phyloP scores from a whole-genome alignment of 2,329 filamentous ascomycete species.

The Venturia carpophila region DNA sequence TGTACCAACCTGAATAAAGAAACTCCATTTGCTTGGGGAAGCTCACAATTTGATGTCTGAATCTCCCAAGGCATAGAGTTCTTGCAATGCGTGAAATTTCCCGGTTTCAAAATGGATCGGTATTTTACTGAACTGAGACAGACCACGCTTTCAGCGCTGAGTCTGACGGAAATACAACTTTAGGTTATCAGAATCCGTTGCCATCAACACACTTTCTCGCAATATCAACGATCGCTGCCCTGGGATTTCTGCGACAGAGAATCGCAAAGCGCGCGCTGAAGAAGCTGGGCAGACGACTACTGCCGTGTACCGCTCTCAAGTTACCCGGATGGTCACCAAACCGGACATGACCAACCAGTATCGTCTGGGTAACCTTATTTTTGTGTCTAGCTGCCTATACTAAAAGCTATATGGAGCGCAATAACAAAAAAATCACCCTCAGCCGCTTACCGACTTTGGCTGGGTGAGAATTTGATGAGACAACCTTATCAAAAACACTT shows the following conservation, averaged over 20 bases:
- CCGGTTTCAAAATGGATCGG: neutral
- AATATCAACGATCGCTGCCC: neutral
- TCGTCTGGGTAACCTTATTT: neutral
- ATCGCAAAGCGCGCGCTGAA: neutral
- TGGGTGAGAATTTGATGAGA: neutral
- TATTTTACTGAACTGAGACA: neutral
- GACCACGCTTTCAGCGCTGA: neutral
- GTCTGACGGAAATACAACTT: neutral
- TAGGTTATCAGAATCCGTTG: neutral
- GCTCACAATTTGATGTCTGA: neutral
- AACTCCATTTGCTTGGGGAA: neutral
- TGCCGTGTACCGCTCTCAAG: neutral
- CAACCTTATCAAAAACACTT: neutral
- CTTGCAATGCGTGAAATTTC: neutral
- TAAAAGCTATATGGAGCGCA: neutral
- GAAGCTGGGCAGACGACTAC: neutral
- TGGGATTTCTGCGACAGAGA: neutral
- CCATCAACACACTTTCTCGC: neutral
- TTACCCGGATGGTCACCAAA: neutral
- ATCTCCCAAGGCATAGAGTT: too few relatives aligned
- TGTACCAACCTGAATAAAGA: neutral
- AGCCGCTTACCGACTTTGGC: neutral
- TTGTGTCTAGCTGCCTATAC: neutral
- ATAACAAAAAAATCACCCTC: neutral
- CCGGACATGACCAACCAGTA: neutral